Conservation (phyloP, 2,329 filamentous ascomycete species). For the Xylariaceae sp. region DNA sequence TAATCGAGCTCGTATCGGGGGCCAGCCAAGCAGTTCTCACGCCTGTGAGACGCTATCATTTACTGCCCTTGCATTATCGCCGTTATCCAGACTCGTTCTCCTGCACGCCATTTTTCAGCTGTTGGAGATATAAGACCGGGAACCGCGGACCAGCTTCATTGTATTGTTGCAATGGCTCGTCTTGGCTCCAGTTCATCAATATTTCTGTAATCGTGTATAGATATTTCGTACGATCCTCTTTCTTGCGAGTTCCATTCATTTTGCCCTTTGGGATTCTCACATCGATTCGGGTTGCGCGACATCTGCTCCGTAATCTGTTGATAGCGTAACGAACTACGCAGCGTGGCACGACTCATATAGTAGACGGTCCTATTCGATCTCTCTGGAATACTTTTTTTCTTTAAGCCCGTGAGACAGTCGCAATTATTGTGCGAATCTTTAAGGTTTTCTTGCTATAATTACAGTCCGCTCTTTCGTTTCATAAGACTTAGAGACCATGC, state of each 20-base stretch:
- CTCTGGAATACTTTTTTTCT: too few relatives aligned
- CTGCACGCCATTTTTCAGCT: conserved; percentile 11
- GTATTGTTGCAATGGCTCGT: not conserved
- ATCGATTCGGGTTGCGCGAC: too few relatives aligned
- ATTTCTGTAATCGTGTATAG: not conserved
- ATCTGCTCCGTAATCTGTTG: too few relatives aligned
- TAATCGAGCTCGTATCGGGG: conserved; percentile 11
- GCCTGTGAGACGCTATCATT: not conserved
- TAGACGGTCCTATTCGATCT: too few relatives aligned
- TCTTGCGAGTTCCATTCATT: not conserved
- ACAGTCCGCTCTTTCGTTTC: not conserved
- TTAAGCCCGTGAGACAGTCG: too few relatives aligned
- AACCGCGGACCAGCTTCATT: conserved; percentile 6
- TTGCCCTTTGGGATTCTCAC: not conserved
- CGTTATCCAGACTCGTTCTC: conserved; percentile 7
- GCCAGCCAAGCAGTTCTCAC: conserved; percentile 1
- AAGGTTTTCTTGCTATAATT: not conserved
- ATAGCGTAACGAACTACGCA: too few relatives aligned
- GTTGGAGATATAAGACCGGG: not conserved
- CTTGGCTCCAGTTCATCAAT: not conserved
- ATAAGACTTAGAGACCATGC: conserved; percentile 14
- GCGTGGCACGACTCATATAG: too few relatives aligned
- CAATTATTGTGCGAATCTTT: not conserved
- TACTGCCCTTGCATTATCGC: not conserved
- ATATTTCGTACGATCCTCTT: conserved; percentile 4